Evolutionary conservation across 2,329 filamentous ascomycete species (phyloP), one percentile per base, ranked within the genome.

Genomic region (Epicoccum nigrum): DNA sequence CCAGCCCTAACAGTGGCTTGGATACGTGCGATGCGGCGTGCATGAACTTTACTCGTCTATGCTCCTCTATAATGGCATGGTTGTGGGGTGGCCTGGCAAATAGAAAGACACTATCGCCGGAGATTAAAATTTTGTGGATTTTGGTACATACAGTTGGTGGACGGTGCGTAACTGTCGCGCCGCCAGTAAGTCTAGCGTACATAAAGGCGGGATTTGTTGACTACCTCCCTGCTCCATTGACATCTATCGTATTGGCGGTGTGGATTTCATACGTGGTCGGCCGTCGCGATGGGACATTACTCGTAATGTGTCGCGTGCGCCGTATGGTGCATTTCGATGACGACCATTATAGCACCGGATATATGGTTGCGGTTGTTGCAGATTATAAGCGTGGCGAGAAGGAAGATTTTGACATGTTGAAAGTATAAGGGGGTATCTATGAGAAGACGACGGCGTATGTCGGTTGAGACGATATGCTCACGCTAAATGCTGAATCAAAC

Each of bases 391-490:
- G 15, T 37, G 21, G 39, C 38, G 33, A 34, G 23, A 45, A 33
- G 31, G 43, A 47, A 38, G 43, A 38, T 43, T 32, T 41, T 13
- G 32, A 44, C 13, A 48, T 41, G 35, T 42, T 45, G 40, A 32
- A 48, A 38, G 28, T 48, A 34, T 52, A 34, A 47, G 32, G 39
- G 50, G 50, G 50, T 54, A 54, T 54, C 50, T 54, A 54, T 54
- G 44, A 25, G 45, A 31, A 25, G 33, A 48, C 30, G 21, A 44
- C 32, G 45, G 34, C 25, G 40, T 31, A 30, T 19, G 39, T 37
- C 37, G 50, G 33, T 44, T 28, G 30, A 54, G 34, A 44, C 34
- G 44, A 31, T 23, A 48, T 34, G 50, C 44, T 45, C 39, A 37
- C 25, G 44, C 50, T 48, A 32, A 54, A 48, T 34, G 50, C 44